Evolutionary conservation across 345 rosid species (phyloP), one percentile per base, ranked within the genome.

Genomic region (Microthlaspi erraticum): DNA sequence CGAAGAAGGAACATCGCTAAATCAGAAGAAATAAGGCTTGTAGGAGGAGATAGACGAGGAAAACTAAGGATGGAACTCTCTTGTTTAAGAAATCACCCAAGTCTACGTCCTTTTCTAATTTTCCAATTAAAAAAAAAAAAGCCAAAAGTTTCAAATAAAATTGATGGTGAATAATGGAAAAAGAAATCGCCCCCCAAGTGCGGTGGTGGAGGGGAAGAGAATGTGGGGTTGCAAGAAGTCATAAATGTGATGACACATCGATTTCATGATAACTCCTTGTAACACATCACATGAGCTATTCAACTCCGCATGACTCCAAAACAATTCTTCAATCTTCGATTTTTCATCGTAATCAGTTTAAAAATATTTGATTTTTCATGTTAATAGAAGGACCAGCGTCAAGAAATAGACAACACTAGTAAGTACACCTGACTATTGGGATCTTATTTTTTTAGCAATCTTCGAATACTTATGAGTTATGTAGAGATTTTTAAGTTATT

Each of bases 171-270:
- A 23, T 20, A 36, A 60, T 1, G 10, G 19, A 31, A 31, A 45
- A 33, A 20, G 3, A 42, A 68, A 56, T 18, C 64, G 54, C 64
- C 72, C 73, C 55, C 38, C 34, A 60, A 62, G 41, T 72, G 70
- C 76, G 64, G 70, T 63, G 76, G 17, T 31, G 45, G 14, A 42
- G 17, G 32, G 18, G 62, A 43, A 4, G 36, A 32, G 18, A 23
- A 23, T 52, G 62, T 54, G 76, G 70, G 70, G 76, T 54, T 23
- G 45, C 36, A 63, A 36, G 46, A 29, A 31, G 51, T 46, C 64
- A 73, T 55, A 56, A 73, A 73, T 56, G 65, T 65, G 66, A 64
- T 18, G 71, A 72, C 11, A 73, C 77, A 65, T 73, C 71, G 29
- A 37, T 73, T 65, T 73, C 77, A 65, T 64, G 77, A 56, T 65